Conservation (phyloP, 2,329 filamentous ascomycete genomes). For the Pseudopyricularia cyperi region DNA sequence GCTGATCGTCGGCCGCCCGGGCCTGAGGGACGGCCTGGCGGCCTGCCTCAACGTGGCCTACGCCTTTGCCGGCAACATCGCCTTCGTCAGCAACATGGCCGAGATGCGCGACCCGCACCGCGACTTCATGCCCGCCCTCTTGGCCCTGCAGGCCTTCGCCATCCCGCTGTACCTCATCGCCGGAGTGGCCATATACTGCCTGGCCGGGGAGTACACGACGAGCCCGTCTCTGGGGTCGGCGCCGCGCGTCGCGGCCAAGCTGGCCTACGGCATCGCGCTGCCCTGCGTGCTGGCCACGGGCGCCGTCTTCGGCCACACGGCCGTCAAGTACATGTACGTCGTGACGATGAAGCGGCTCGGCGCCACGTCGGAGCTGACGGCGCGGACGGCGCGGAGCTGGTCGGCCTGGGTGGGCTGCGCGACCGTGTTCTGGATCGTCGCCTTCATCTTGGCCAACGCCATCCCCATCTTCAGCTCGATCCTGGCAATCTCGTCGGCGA, state of each 20-base stretch:
- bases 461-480: slow-evolving; percentile 1
- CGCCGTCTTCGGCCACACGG: slow-evolving; percentile 1
- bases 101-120: slow-evolving; percentile 1
- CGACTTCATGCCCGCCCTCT: not conserved
- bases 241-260: not conserved
- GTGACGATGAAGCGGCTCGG: slow-evolving; percentile 1
- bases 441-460: not conserved
- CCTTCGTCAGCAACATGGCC: slow-evolving; percentile 3
- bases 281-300: not conserved
- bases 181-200: slow-evolving; percentile 1
- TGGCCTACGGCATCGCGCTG: slow-evolving; percentile 1
- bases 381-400: not conserved
- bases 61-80: slow-evolving; percentile 1
- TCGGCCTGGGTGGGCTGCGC: not conserved
- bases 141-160: not conserved
- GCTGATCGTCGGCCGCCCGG: not conserved
- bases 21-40: not conserved
- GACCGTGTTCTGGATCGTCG: not conserved
- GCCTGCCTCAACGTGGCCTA: slow-evolving; percentile 1
- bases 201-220: not conserved
- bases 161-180: slow-evolving; percentile 1
- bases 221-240: not conserved
- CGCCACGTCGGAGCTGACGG: not conserved
- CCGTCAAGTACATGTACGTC: slow-evolving; percentile 2
- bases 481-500: slow-evolving; percentile 1